These are phyloP conservation scores for Podaxis rugospora DNA, from an alignment of 768 basidiomycete genomes.

Conservation along the genomic window DNA sequence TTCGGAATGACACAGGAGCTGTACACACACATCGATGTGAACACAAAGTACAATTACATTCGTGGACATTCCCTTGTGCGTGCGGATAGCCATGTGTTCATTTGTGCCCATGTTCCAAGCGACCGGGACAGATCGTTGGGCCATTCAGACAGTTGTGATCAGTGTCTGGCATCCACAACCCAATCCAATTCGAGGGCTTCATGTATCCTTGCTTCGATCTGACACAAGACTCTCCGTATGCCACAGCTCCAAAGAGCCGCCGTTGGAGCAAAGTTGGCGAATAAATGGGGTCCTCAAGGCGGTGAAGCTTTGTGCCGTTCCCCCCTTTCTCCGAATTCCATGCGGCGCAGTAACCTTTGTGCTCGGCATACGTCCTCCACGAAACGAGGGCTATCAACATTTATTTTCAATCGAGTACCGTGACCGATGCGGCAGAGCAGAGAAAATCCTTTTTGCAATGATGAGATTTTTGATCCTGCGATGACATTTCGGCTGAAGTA, in stretches of 20 bases:
- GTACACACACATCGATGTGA: not conserved
- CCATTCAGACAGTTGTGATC: not conserved
- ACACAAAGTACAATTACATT: not conserved
- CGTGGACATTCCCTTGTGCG: not conserved
- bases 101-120: not conserved
- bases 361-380: not conserved
- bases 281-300: not conserved
- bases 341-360: not conserved
- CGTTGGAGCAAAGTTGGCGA: not conserved
- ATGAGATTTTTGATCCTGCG: not conserved
- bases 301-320: not conserved
- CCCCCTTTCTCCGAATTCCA: not conserved
- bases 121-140: not conserved
- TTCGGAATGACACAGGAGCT: not conserved
- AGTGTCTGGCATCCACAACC: not conserved
- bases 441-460: not conserved
- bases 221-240: not conserved
- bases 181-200: not conserved
- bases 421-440: not conserved
- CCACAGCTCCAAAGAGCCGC: not conserved
- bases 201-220: not conserved
- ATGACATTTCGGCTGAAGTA: not conserved
- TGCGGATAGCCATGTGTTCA: not conserved
- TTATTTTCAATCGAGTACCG: not conserved
- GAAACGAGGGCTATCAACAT: not conserved